Conservation (phyloP, 1,284 basidiomycete species). For the Cutaneotrichosporon daszewskae region DNA sequence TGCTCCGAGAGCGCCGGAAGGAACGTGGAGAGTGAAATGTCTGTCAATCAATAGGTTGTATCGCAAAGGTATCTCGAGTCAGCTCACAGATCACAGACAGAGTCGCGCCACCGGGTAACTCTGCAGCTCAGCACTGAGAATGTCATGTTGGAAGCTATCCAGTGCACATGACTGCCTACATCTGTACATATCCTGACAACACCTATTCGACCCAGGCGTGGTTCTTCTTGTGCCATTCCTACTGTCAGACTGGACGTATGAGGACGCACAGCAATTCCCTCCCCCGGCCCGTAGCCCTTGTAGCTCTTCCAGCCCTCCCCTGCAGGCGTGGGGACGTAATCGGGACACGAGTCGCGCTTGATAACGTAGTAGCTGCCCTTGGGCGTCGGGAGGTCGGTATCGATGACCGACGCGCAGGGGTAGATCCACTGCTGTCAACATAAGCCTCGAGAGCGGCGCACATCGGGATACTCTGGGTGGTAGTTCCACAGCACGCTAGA, state of each 20-base stretch:
- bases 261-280: slow-evolving; percentile 33
- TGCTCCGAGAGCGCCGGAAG: no score
- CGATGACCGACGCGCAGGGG: slow-evolving; percentile 44
- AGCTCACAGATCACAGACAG: no score
- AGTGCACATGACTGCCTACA: no score
- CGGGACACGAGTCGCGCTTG: slow-evolving; percentile 37
- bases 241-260: slow-evolving; percentile 1
- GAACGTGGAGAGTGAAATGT: no score
- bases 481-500: slow-evolving; percentile 46
- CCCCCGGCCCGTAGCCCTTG: slow-evolving; percentile 33
- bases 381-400: slow-evolving; percentile 41
- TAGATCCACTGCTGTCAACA: slow-evolving; percentile 42
- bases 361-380: slow-evolving; percentile 27
- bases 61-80: no score
- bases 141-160: no score
- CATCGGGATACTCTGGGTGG: slow-evolving; percentile 41
- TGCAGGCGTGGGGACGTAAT: slow-evolving; percentile 36
- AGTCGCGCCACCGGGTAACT: no score
- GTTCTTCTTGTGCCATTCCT: slow-evolving; percentile 40
- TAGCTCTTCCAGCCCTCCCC: slow-evolving; percentile 28
- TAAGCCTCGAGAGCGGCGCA: slow-evolving; percentile 18
- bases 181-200: no score
- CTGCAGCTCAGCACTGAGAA: no score
- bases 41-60: no score
- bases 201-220: slow-evolving; percentile 36